Evolutionary conservation across 768 basidiomycete species (phyloP), one percentile per base, ranked within the genome.

Genomic region (Saitozyma podzolica): DNA sequence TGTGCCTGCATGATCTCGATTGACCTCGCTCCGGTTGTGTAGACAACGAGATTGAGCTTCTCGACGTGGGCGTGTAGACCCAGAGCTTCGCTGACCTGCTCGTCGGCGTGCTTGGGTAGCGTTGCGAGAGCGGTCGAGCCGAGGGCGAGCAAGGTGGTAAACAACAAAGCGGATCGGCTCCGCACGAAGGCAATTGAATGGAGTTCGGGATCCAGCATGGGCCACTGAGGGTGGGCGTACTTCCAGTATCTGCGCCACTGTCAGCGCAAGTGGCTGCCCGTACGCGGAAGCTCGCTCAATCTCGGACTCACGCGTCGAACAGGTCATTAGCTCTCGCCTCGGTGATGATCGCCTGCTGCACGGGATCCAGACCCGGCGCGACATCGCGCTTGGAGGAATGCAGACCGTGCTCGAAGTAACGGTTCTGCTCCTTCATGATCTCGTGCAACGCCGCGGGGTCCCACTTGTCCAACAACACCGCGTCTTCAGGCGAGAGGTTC

Each of bases 1-100:
- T 50, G 49, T 17, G 49, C 49, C 49, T 50, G 49, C 29, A 50
- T 50, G 49, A 50, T 50, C 16, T 50, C 49, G 49, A 50, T 50
- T 9, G 49, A 50, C 14, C 49, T 50, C 29, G 49, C 49, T 50
- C 49, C 49, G 17, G 49, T 50, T 5, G 17, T 50, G 49, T 50
- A 50, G n/a, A 29, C 49, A 9, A 50, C 49, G 17, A 50, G 49
- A 50, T 50, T 29, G 17, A 50, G 49, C 49, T 50, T 50, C 49
- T 50, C 49, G 9, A 50, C 49, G 29, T 50, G 49, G 17, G 17
- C 49, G 29, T 50, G 49, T 50, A 50, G 29, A 29, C 49, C 17
- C 16, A 17, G 17, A 10, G 49, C 49, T 14, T 50, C 49, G 9
- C 29, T 29, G 49, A 50, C 29, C 9, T n/a, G 17, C 9, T 50